These are phyloP conservation scores for Myxozyma neotropica DNA, from an alignment of 805 yeast genomes.

Conservation along the genomic window DNA sequence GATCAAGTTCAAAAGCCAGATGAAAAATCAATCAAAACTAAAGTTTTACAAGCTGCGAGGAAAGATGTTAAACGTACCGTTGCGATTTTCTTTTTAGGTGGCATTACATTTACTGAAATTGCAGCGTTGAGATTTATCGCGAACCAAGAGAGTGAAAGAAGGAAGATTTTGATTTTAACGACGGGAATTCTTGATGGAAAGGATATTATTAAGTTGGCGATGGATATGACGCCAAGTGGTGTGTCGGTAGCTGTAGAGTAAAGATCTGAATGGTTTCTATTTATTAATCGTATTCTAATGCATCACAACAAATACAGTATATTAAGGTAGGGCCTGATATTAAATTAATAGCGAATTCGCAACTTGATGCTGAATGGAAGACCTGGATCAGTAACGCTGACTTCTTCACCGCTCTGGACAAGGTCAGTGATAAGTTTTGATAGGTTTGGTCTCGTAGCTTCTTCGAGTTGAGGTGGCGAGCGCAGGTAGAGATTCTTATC, in stretches of 20 bases:
- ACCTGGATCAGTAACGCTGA: constrained; percentile 56
- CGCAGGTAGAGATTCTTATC: constrained; percentile 50
- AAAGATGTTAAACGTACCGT: constrained; percentile 40
- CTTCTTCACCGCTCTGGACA: constrained; percentile 51
- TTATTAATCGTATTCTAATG: neutral
- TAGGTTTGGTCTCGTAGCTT: constrained; percentile 52
- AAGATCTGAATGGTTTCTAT: no score
- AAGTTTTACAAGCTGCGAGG: constrained; percentile 27
- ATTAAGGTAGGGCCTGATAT: neutral
- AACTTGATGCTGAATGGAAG: constrained; percentile 50
- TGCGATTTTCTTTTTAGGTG: constrained; percentile 72
- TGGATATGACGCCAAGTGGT: constrained; percentile 20
- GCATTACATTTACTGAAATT: constrained; percentile 82
- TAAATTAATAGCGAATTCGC: constrained; percentile 27
- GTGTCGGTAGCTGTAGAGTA: neutral
- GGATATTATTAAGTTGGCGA: constrained; percentile 41
- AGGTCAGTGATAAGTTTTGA: constrained; percentile 43
- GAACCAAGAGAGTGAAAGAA: constrained; percentile 42
- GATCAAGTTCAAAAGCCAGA: constrained; percentile 40
- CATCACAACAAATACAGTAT: neutral
- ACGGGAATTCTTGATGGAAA: constrained; percentile 53
- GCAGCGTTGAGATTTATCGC: constrained; percentile 70
- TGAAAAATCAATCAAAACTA: constrained; percentile 30
- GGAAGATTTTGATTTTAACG: constrained; percentile 50
- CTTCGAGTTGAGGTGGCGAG: constrained; percentile 52